Conservation (phyloP, 129 eudicot species). For the Ambrosia trifida region DNA sequence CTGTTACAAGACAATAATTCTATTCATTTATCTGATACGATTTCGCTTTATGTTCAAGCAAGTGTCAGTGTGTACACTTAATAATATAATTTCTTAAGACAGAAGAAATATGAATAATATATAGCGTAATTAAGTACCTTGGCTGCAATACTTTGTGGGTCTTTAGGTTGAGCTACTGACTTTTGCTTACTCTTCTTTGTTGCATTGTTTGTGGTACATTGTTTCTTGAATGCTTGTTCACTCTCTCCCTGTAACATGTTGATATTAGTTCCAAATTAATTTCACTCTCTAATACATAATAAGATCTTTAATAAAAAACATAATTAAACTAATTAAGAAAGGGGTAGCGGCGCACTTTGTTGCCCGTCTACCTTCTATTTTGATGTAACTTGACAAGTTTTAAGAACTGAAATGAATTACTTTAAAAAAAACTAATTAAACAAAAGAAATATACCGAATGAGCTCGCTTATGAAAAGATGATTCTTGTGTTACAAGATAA, state of each 20-base stretch:
- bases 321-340: background rate
- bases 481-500: slow-evolving; percentile 43
- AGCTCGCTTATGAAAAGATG: slow-evolving; percentile 61
- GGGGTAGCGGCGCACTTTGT: too few species aligned
- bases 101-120: background rate
- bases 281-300: background rate
- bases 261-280: background rate
- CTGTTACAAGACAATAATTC: slow-evolving; percentile 45
- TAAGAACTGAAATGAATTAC: too few species aligned
- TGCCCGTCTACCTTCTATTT: too few species aligned
- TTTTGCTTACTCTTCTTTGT: slow-evolving; percentile 65
- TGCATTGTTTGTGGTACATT: slow-evolving; percentile 50
- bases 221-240: slow-evolving; percentile 68
- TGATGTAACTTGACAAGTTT: too few species aligned
- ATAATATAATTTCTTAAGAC: background rate
- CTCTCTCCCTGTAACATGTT: slow-evolving; percentile 55
- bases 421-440: background rate
- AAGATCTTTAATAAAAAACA: background rate
- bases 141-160: slow-evolving; percentile 98
- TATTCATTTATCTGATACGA: background rate
- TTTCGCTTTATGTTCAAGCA: slow-evolving; percentile 10
- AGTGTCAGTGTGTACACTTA: background rate
- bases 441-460: slow-evolving; percentile 42
- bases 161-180: slow-evolving; percentile 54
- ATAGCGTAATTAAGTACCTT: slow-evolving; percentile 44